A percentile compares a stretch with the other conserved stretches of the same genome.
phyloP scores from a whole-genome alignment of 371 early-diverging fungal genomes.

The Syncephalastrum monosporum region DNA sequence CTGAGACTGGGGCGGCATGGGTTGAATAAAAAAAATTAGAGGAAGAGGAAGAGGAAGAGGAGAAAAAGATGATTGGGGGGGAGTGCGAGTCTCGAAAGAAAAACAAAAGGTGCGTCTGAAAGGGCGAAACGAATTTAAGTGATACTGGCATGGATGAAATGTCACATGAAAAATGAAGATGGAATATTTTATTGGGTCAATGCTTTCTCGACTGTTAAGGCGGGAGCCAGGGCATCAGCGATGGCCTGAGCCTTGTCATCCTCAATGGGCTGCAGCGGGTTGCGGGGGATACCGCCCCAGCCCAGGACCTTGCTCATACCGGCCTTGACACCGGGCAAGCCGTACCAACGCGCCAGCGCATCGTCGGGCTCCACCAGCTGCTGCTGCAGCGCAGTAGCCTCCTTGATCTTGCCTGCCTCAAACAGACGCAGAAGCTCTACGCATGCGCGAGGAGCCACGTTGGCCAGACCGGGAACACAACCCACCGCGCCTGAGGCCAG shows the following conservation, averaged over 20 bases:
- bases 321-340: conserved; percentile 42
- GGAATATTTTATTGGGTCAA: conserved; percentile 7
- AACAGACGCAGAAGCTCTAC: conserved; percentile 34
- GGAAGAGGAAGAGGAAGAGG: conserved; percentile 2
- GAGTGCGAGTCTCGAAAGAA: background rate
- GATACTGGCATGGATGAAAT: conserved; percentile 3
- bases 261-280: conserved; percentile 25
- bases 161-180: conserved; percentile 4
- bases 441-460: conserved; percentile 36
- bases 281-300: conserved; percentile 41
- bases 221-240: conserved; percentile 22
- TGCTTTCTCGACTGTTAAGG: conserved; percentile 19
- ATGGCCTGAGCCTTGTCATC: conserved; percentile 17
- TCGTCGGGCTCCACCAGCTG: conserved; percentile 44
- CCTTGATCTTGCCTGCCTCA: conserved; percentile 28
- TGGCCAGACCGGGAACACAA: conserved; percentile 42
- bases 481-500: conserved; percentile 43
- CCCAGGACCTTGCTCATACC: conserved; percentile 29
- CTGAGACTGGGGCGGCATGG: conserved; percentile 1
- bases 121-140: background rate
- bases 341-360: conserved; percentile 44
- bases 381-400: conserved; percentile 35
- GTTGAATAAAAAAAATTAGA: conserved; percentile 2
- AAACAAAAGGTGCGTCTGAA: background rate
- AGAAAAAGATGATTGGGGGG: background rate